Base-by-base conservation (phyloP, 192 early-diverging fungal species). In the Fimicolochytrium jonesii region DNA sequence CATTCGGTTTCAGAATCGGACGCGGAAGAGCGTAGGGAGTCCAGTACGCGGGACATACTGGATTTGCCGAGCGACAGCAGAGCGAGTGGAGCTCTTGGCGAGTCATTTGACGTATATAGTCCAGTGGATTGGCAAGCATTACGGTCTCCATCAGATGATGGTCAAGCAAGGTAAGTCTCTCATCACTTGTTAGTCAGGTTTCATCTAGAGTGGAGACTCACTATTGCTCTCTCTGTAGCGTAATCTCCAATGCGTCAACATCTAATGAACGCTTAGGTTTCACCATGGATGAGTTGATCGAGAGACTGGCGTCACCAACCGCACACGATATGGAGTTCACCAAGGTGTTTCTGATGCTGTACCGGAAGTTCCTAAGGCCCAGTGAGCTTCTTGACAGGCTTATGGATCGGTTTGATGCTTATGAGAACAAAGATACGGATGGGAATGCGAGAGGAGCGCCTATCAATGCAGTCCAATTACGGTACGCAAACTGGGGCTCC, bases 381-480 rank as follows among this genome's bases (percentile, higher is more conserved):
- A 74, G 66, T 32, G 74, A 76, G 46, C 59, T 76, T n/a, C 45
- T 76, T 47, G 74, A 76, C 43, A 15, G 66, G 28, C 59, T 76
- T 0, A 56, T 76, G 74, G 74, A 76, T 41, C 47, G 75, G 34
- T 78, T 78, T 43, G 71, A 73, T 32, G 48, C 59, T 5, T 47
- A 52, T 26, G 60, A 60, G 6, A 31, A 42, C 50, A 36, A 39
- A 25, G 56, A 67, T 18, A 36, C 28, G 11, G 53, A 50, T 41
- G 35, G 25, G 9, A 5, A 28, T 9, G 7, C 20, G 4, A 34
- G 41, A 25, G 66, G 47, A 25, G 39, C 33, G 11, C 66, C 66
- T 29, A 67, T 77, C 11, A 25, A 71, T 43, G 52, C 70, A 17
- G 74, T 77, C 17, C 76, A 77, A 58, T 37, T 77, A 29, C 41